Percentiles rank a stretch among this genome's conserved stretches.
These are phyloP conservation scores for Limonium bicolor DNA, from an alignment of 148 eudicot genomes.

Conservation along the genomic window DNA sequence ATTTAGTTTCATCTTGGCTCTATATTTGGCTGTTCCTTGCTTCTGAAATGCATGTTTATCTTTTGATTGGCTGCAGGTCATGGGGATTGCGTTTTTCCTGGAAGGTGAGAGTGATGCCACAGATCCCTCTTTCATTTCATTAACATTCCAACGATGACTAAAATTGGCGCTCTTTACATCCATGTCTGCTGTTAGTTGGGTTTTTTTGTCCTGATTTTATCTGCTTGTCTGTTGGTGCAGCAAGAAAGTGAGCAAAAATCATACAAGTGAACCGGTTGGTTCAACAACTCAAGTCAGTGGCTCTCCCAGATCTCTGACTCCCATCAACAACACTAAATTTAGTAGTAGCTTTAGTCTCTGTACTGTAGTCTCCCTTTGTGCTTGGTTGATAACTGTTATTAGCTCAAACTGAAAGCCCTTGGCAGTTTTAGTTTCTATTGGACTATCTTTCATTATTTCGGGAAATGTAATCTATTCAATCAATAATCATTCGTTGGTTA, in stretches of 20 bases:
- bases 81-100: slow-evolving; percentile 82
- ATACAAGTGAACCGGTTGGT: slow-evolving; percentile 32
- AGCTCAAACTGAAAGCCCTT: slow-evolving; percentile 5
- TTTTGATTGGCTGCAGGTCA: slow-evolving; percentile 48
- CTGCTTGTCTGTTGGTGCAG: slow-evolving; percentile 25
- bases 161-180: not conserved
- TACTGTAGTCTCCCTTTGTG: slow-evolving; percentile 16
- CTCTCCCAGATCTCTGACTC: slow-evolving; percentile 10
- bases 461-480: no score
- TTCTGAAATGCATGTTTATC: not conserved
- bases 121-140: slow-evolving; percentile 6
- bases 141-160: not conserved
- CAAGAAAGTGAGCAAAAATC: slow-evolving; percentile 34
- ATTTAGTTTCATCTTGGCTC: no score
- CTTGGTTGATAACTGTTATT: slow-evolving; percentile 17
- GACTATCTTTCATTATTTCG: no score
- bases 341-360: slow-evolving; percentile 10
- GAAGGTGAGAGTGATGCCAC: slow-evolving; percentile 43
- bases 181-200: not conserved
- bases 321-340: slow-evolving; percentile 3
- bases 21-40: not conserved
- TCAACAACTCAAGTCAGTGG: slow-evolving; percentile 34
- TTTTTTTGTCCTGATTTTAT: not conserved
- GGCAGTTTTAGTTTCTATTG: no score
- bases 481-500: no score